These are phyloP conservation scores for Suhomyces coccinellae DNA, from an alignment of 1,139 yeast genomes.

Conservation along the genomic window DNA sequence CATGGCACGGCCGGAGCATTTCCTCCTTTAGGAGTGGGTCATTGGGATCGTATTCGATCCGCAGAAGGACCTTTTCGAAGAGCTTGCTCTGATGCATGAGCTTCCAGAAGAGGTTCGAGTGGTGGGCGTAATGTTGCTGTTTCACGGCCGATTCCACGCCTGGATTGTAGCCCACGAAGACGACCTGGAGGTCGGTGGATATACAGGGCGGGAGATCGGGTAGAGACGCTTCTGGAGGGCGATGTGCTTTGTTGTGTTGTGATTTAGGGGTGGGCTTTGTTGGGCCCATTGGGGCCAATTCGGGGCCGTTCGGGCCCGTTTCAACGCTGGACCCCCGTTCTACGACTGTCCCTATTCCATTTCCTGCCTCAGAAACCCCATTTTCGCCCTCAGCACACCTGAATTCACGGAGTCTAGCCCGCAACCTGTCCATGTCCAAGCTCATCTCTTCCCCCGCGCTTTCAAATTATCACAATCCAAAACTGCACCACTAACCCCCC, in stretches of 20 bases:
- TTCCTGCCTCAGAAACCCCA: not conserved
- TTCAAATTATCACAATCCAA: not conserved
- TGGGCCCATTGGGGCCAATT: not conserved
- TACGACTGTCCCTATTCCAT: not conserved
- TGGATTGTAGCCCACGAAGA: constrained; percentile 77
- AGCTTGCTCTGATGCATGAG: constrained; percentile 55
- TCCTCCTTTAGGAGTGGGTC: constrained; percentile 18
- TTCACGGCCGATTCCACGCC: constrained; percentile 61
- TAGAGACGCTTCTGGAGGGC: not conserved
- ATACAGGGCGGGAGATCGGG: constrained; percentile 39
- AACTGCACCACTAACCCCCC: not conserved
- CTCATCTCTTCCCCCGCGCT: constrained; percentile 5
- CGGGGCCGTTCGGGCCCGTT: not conserved
- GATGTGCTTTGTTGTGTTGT: not conserved
- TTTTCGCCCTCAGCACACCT: not conserved
- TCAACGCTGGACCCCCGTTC: not conserved
- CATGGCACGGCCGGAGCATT: constrained; percentile 37
- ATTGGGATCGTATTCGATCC: constrained; percentile 1
- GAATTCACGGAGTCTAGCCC: not conserved
- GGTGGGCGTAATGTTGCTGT: constrained; percentile 78
- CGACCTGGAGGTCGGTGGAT: constrained; percentile 34
- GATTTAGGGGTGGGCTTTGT: not conserved
- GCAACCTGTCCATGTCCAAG: constrained; percentile 1
- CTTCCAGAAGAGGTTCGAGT: constrained; percentile 69
- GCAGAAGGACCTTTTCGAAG: constrained; percentile 27